Evolutionary conservation across 352 stramenopile genomes (phyloP).

Genomic region (Elongisporangium prolatum): DNA sequence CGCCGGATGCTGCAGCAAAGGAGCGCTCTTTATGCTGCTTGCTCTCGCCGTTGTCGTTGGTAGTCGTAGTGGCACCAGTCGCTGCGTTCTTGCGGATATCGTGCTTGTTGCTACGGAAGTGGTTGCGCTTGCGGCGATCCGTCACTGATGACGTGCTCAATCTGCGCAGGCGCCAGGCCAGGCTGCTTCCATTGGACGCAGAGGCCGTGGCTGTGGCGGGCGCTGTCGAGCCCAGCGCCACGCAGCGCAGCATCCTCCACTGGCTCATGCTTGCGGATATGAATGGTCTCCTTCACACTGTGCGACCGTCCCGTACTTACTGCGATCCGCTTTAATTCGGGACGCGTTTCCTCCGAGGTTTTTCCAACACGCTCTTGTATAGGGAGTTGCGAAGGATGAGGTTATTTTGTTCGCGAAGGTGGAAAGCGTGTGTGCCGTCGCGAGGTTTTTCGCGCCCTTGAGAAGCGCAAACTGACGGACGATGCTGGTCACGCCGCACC

Average conservation of each 20-base stretch:
- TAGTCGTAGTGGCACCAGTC: not conserved
- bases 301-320: not conserved
- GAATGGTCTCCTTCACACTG: not conserved
- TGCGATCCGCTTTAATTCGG: not conserved
- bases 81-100: conserved; percentile 19
- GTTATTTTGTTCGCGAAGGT: not conserved
- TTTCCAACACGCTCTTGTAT: not conserved
- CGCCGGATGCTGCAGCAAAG: not conserved
- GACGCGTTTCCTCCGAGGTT: not conserved
- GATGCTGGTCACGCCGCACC: not conserved
- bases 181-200: conserved; percentile 1
- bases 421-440: not conserved
- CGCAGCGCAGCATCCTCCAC: conserved; percentile 37
- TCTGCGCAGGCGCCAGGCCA: conserved; percentile 12
- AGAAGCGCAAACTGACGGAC: not conserved
- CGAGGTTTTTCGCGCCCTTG: not conserved
- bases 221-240: conserved; percentile 10
- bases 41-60: conserved; percentile 3
- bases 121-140: conserved; percentile 46
- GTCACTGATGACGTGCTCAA: conserved; percentile 29
- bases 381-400: not conserved
- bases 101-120: conserved; percentile 47
- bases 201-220: not conserved
- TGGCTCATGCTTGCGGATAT: conserved; percentile 22
- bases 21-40: conserved; percentile 17